phyloP scores from a whole-genome alignment of 164 flowering plant genomes.

The Tinospora cordifolia region DNA sequence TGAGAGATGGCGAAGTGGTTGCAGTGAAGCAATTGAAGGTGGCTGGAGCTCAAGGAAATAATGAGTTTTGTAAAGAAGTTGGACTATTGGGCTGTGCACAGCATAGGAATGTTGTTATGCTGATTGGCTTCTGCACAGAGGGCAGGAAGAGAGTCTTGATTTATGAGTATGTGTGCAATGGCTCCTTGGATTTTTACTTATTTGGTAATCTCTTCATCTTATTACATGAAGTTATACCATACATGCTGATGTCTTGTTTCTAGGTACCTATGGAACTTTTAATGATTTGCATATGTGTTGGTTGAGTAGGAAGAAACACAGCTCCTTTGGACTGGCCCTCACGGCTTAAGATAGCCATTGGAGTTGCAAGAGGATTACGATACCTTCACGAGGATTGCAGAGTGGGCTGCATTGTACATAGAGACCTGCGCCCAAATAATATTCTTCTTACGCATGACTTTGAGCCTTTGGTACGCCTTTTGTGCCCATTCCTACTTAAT shows the following conservation, averaged over 20 bases:
- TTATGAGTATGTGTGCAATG: conserved; percentile 87
- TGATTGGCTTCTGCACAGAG: conserved; percentile 79
- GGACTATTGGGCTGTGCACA: conserved; percentile 85
- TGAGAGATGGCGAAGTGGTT: conserved; percentile 67
- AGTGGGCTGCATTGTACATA: conserved; percentile 83
- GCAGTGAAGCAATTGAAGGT: conserved; percentile 77
- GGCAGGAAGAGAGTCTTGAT: conserved; percentile 57
- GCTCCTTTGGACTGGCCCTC: conserved; percentile 49
- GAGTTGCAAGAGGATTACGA: conserved; percentile 78
- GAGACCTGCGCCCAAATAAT: conserved; percentile 71
- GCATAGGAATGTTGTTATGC: conserved; percentile 84
- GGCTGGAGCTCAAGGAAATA: conserved; percentile 54
- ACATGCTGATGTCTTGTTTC: not conserved
- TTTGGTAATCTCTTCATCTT: conserved; percentile 43
- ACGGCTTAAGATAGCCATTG: conserved; percentile 68
- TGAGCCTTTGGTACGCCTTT: conserved; percentile 81
- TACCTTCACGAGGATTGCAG: conserved; percentile 95
- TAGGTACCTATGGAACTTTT: not conserved
- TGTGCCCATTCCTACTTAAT: conserved; percentile 27
- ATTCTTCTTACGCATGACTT: conserved; percentile 86
- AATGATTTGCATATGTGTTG: not conserved
- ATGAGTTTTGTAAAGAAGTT: conserved; percentile 79
- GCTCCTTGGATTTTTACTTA: conserved; percentile 73
- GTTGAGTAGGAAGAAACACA: conserved; percentile 32
- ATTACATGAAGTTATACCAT: not conserved